Evolutionary conservation across 1,139 yeast genomes (phyloP).

Genomic region (Lodderomyces jiufengensis): DNA sequence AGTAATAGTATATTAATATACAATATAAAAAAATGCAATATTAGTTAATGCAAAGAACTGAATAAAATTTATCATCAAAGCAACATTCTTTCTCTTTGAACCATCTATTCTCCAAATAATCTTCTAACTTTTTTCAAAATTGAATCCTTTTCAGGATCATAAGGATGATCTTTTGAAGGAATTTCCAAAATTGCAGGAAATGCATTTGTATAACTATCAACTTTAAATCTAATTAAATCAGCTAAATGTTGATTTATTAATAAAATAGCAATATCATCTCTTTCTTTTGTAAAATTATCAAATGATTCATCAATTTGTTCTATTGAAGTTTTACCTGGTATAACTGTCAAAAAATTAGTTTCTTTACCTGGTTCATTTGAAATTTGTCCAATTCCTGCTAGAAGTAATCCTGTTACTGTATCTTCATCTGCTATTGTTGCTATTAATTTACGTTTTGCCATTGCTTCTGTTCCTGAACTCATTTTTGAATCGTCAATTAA

Average conservation of each 20-base stretch:
- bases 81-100: neutral
- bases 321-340: slow-evolving; percentile 72
- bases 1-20: neutral
- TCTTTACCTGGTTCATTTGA: slow-evolving; percentile 60
- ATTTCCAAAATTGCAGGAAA: slow-evolving; percentile 96
- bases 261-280: slow-evolving; percentile 90
- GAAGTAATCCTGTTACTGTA: slow-evolving; percentile 89
- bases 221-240: slow-evolving; percentile 76
- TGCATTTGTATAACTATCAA: slow-evolving; percentile 83
- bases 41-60: neutral
- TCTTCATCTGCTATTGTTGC: slow-evolving; percentile 98
- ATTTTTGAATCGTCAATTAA: slow-evolving; percentile 4
- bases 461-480: slow-evolving; percentile 35
- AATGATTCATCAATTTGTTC: slow-evolving; percentile 77
- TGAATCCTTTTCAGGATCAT: slow-evolving; percentile 96
- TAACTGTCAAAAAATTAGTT: slow-evolving; percentile 77
- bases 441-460: slow-evolving; percentile 68
- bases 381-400: slow-evolving; percentile 95
- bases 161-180: slow-evolving; percentile 98
- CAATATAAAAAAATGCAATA: neutral
- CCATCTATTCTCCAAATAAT: slow-evolving; percentile 76
- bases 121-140: slow-evolving; percentile 91
- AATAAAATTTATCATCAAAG: neutral
- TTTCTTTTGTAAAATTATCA: slow-evolving; percentile 63
- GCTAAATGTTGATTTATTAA: slow-evolving; percentile 95